A percentile compares a stretch with the other conserved stretches of the same genome.
Evolutionary conservation across 345 rosid genomes (phyloP).

Genomic region (Acer campestre): DNA sequence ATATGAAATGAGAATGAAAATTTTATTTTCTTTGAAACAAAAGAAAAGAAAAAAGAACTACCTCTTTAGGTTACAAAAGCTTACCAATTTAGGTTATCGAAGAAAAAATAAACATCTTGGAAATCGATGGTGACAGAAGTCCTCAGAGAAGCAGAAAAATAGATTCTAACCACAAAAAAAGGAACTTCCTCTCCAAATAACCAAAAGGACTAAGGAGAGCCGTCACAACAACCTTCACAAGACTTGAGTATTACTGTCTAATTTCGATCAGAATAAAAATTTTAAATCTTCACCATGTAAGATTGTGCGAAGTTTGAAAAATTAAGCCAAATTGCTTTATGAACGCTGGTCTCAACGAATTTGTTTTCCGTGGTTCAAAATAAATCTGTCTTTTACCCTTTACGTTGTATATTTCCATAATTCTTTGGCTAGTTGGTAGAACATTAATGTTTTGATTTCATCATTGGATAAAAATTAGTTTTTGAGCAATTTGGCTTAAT

Average conservation of each 20-base stretch:
- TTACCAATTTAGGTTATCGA: not conserved
- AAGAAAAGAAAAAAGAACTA: too few relatives aligned
- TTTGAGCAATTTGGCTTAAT: too few relatives aligned
- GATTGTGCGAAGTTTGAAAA: not conserved
- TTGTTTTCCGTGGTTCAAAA: not conserved
- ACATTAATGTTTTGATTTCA: not conserved
- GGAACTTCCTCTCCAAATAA: not conserved
- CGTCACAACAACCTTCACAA: not conserved
- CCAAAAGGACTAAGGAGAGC: not conserved
- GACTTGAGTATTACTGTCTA: not conserved
- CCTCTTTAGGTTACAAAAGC: too few relatives aligned
- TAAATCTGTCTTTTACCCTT: not conserved
- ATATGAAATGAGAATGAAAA: not conserved
- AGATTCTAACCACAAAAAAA: not conserved
- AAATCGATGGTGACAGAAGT: not conserved
- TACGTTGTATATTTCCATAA: not conserved
- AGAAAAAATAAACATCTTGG: not conserved
- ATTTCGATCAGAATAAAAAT: not conserved
- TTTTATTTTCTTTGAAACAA: not conserved
- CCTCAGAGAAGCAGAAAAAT: not conserved
- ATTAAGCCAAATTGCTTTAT: not conserved
- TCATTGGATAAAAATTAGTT: constrained; percentile 2
- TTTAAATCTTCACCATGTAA: not conserved
- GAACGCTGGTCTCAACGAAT: not conserved
- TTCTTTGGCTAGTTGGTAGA: not conserved